phyloP scores from a whole-genome alignment of 2,329 filamentous ascomycete species.

The Trichoderma guizhouense region DNA sequence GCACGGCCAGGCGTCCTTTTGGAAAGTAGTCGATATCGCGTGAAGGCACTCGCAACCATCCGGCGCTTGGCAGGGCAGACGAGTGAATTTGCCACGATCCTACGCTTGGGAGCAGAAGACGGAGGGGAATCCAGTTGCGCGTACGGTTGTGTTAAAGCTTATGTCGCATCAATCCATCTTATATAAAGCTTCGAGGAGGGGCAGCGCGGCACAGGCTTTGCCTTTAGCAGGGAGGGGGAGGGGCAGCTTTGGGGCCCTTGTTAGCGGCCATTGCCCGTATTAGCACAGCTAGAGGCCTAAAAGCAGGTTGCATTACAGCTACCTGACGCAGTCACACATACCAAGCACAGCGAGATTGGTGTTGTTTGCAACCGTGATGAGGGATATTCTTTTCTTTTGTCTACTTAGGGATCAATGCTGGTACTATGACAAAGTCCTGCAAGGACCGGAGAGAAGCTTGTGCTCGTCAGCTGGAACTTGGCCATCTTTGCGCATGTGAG shows the following conservation, averaged over 20 bases:
- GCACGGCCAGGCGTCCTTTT: background rate
- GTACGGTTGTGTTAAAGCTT: background rate
- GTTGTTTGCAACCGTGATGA: slow-evolving; percentile 1
- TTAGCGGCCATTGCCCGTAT: slow-evolving; percentile 1
- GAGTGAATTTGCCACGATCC: background rate
- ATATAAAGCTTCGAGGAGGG: slow-evolving; percentile 8
- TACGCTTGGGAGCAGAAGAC: background rate
- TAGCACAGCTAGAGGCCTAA: background rate
- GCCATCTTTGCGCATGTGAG: background rate
- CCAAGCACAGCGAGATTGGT: background rate
- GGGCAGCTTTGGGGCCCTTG: slow-evolving; percentile 1
- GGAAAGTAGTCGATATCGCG: background rate
- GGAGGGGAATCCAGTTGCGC: background rate
- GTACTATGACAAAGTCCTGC: background rate
- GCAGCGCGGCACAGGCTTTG: background rate
- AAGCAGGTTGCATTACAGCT: slow-evolving; percentile 7
- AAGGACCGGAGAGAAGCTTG: background rate
- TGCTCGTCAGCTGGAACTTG: background rate
- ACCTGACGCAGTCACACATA: background rate
- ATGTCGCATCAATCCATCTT: background rate
- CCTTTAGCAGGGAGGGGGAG: slow-evolving; percentile 11
- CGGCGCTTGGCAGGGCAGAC: background rate
- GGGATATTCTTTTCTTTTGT: background rate
- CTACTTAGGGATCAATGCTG: background rate
- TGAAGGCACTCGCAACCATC: background rate